A percentile compares a stretch with the other conserved stretches of the same genome.
Evolutionary conservation across 192 early-diverging fungal species (phyloP).

Genomic region (Coemansia reversa): DNA sequence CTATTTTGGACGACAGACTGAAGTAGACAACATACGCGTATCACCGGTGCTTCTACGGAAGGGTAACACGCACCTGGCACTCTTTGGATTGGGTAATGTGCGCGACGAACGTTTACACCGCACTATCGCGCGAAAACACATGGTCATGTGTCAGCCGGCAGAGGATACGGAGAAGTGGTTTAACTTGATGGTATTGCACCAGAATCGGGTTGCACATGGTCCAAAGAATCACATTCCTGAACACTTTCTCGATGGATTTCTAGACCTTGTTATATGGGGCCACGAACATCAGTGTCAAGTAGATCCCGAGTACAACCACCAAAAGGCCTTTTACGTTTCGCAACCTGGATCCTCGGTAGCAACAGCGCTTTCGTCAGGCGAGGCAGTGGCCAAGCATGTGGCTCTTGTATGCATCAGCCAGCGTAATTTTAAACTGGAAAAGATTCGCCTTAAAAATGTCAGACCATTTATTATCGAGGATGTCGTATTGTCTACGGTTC

Average conservation of each 20-base stretch:
- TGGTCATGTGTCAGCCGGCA: constrained; percentile 69
- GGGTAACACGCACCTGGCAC: constrained; percentile 69
- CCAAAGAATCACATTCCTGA: constrained; percentile 87
- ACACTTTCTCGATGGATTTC: constrained; percentile 74
- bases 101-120: constrained; percentile 87
- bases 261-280: constrained; percentile 90
- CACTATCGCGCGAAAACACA: constrained; percentile 67
- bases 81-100: constrained; percentile 92
- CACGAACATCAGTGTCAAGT: constrained; percentile 96
- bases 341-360: constrained; percentile 94
- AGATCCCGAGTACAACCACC: constrained; percentile 67
- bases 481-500: constrained; percentile 58
- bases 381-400: constrained; percentile 69
- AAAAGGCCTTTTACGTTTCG: constrained; percentile 71
- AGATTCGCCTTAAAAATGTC: constrained; percentile 74
- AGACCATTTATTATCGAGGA: constrained; percentile 84
- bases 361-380: constrained; percentile 83
- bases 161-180: constrained; percentile 78
- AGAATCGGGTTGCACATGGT: constrained; percentile 83
- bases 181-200: constrained; percentile 88
- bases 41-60: constrained; percentile 83
- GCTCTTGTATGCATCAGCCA: constrained; percentile 63
- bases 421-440: constrained; percentile 68
- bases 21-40: constrained; percentile 75
- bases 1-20: constrained; percentile 81